Base-by-base conservation (phyloP, 805 yeast species). In the Candida chilensis region DNA sequence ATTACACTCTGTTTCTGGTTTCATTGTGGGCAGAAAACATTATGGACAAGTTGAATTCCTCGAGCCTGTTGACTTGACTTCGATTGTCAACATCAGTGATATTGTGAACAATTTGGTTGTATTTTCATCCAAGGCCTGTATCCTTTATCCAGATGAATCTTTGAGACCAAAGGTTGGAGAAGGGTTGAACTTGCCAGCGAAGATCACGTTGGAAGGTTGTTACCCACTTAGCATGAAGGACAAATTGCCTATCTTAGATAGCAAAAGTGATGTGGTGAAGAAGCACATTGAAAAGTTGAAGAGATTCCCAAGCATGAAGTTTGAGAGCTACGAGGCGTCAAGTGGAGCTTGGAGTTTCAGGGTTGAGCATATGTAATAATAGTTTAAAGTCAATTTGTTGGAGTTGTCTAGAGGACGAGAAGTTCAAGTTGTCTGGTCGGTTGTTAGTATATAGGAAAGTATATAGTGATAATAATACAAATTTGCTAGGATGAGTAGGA, bases 1-100 rank as follows among this genome's bases (percentile, higher is more conserved):
- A 37, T 66, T 86, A 29, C 74, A 80, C 32, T 45, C 67, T 5
- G 80, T 92, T 16, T 43, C 64, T 12, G 64, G 75, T 31, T 76
- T 88, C 48, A 69, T 69, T 11, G 74, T 92, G 36, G 98, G 97
- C 4, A 78, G 92, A 39, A 68, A 68, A 37, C 78, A 78, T 33
- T 74, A 63, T 45, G 99, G 98, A 27, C 62, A 72, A 32, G 68
- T 92, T 29, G 80, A 78, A 46, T 92, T 88, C 50, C 48, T 74
- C 30, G 63, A 69, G 31, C 94, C 96, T 0, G 94, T 92, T 28
- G 96, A 92, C 52, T 64, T 92, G 39, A 74, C 94, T 0, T 55
- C 74, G 4, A 64, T 78, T 40, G 67, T 80, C 3, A 67, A 74
- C 30, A 52, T 75, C 33, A 69, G 78, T 11, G 70, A 75, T 27